Conservation (phyloP, 768 basidiomycete genomes). For the Cubamyces lactineus region DNA sequence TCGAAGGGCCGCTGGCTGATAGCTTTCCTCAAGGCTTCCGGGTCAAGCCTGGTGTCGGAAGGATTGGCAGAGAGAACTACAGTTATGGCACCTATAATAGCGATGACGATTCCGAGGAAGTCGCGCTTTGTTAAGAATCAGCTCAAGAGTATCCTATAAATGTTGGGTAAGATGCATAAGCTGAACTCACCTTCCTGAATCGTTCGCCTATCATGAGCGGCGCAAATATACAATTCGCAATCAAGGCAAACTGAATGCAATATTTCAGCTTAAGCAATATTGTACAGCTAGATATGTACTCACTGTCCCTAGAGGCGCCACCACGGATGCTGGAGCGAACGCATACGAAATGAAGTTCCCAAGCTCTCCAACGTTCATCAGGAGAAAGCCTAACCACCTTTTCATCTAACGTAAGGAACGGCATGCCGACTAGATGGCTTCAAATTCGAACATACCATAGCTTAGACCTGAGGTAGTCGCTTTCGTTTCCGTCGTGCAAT, state of each 20-base stretch:
- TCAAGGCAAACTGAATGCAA: constrained; percentile 71
- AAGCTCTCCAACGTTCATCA: constrained; percentile 90
- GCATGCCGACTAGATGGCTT: neutral
- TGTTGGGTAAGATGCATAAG: neutral
- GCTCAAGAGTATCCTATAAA: neutral
- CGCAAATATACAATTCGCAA: constrained; percentile 94
- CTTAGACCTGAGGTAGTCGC: constrained; percentile 81
- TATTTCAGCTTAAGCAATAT: neutral
- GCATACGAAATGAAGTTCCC: constrained; percentile 93
- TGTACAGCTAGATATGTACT: constrained; percentile 34
- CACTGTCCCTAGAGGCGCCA: constrained; percentile 95
- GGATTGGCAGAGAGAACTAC: constrained; percentile 85
- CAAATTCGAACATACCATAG: constrained; percentile 58
- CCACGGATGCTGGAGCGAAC: constrained; percentile 88
- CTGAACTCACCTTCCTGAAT: constrained; percentile 67
- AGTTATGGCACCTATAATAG: constrained; percentile 87
- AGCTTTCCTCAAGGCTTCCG: constrained; percentile 66
- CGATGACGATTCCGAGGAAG: constrained; percentile 75
- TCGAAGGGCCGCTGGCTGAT: constrained; percentile 75
- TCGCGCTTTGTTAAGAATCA: constrained; percentile 56
- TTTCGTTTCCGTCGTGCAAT: constrained; percentile 52
- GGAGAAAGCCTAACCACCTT: constrained; percentile 88
- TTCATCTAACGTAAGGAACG: neutral
- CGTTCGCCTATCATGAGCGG: constrained; percentile 82
- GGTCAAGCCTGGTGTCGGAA: constrained; percentile 70